These are phyloP conservation scores for Viola pubescens DNA, from an alignment of 441 rosid species.

Conservation along the genomic window DNA sequence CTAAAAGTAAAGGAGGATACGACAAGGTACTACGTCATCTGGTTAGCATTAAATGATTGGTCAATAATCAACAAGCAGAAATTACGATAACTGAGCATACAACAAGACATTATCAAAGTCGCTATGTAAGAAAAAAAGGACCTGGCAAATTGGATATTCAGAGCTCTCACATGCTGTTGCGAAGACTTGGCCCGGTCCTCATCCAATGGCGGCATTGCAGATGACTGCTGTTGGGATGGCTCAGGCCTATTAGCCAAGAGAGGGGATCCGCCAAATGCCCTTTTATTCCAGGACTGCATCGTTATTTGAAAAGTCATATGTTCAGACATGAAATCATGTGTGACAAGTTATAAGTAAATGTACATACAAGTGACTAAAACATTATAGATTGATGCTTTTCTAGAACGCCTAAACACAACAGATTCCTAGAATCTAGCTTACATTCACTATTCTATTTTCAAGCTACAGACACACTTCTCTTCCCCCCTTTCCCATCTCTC, in stretches of 20 bases:
- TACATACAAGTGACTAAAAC: not conserved
- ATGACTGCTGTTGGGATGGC: conserved; percentile 38
- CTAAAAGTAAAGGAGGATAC: not conserved
- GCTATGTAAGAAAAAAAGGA: conserved; percentile 18
- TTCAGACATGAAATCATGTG: conserved; percentile 11
- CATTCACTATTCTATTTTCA: not conserved
- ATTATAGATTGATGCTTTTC: not conserved
- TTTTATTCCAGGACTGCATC: conserved; percentile 58
- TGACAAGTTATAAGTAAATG: not conserved
- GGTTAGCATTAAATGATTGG: not conserved
- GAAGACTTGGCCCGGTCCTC: conserved; percentile 63
- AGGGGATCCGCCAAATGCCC: conserved; percentile 47
- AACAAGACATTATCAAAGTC: conserved; percentile 1
- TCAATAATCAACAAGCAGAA: not conserved
- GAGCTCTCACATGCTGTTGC: conserved; percentile 85
- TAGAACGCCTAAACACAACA: not conserved
- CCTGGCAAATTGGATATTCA: conserved; percentile 92
- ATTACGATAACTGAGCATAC: not conserved
- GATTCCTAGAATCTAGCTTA: not conserved
- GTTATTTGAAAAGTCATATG: conserved; percentile 3
- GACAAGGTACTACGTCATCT: not conserved
- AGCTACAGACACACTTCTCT: too few relatives aligned
- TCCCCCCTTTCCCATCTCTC: too few relatives aligned
- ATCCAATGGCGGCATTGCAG: conserved; percentile 35
- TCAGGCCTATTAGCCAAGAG: conserved; percentile 53